Evolutionary conservation across 2,329 filamentous ascomycete genomes (phyloP), one percentile per base, ranked within the genome.

Genomic region (Phaeomoniella chlamydospora): DNA sequence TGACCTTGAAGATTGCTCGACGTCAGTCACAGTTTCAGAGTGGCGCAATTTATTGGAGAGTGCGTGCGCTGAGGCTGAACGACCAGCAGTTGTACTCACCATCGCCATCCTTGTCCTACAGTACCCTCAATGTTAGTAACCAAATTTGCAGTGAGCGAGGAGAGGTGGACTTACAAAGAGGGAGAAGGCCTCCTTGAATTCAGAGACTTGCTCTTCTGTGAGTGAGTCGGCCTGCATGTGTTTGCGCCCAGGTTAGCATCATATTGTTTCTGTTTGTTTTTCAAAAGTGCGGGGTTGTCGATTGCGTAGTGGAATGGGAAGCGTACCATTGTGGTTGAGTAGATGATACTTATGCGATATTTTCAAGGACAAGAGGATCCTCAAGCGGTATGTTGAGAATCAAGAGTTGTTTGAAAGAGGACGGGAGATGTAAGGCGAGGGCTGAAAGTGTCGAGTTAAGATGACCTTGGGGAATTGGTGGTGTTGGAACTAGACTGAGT

Each of bases 141-240:
- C 37, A 38, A 34, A 29, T 18, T 6, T 31, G 38, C 29, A 18
- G 3, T n/a, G 18, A 29, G 15, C 37, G 35, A 29, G n/a, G 18
- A 35, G 33, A 36, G 26, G 31, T 31, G 29, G 37, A 78, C 90
- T 80, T 80, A 98, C 90, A 67, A 98, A 98, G 49, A 98, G 84
- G 62, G 90, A 98, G 70, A 98, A 98, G 38, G 90, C 90, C 72
- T 98, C 90, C 82, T 96, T 98, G 74, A 96, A 98, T 72, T 98
- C 90, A 61, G 90, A 96, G 62, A 98, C 90, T 76, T 98, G 90
- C 71, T 98, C 90, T 74, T 98, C 90, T 53, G 90, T 96, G 58
- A 98, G 80, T 64, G 88, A 88, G 63, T 98, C 90, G 62, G 88
- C 88, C 88, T 96, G 61, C 39, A 46, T 33, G 36, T 34, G 45